Evolutionary conservation across 164 flowering plant genomes (phyloP).

Genomic region (Vitis cinerea): DNA sequence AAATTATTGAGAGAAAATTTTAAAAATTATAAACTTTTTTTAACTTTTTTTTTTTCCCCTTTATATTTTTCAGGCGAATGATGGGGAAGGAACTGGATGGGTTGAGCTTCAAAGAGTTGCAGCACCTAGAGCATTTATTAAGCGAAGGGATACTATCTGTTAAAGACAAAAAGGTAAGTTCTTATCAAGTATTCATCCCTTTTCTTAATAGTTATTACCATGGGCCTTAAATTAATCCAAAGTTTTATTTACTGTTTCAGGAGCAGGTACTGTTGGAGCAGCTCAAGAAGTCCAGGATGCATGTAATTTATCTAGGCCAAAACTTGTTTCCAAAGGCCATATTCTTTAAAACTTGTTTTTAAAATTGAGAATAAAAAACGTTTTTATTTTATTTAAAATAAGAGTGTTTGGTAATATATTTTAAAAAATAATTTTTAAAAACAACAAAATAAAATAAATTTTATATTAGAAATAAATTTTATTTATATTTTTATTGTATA

Average conservation of each 20-base stretch:
- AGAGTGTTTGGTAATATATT: neutral
- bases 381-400: neutral
- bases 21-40: neutral
- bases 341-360: no score
- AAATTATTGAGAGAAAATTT: neutral
- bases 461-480: no score
- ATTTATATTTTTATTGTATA: no score
- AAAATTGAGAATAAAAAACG: neutral
- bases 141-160: conserved; percentile 32
- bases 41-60: neutral
- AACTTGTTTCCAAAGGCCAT: no score
- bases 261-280: conserved; percentile 36
- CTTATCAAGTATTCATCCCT: neutral
- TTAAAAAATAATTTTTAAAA: neutral
- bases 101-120: conserved; percentile 34
- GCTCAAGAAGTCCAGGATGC: conserved; percentile 28
- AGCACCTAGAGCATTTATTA: conserved; percentile 35
- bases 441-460: no score
- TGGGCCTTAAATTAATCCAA: neutral
- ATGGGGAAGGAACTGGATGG: conserved; percentile 38
- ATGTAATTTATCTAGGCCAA: conserved; percentile 21
- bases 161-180: conserved; percentile 33
- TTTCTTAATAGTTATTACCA: neutral
- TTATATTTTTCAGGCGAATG: conserved; percentile 24
- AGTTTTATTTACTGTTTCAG: conserved; percentile 17